Percentiles rank a stretch among this genome's conserved stretches.
Evolutionary conservation across 345 rosid genomes (phyloP).

Genomic region (Gossypium rotundifolium): DNA sequence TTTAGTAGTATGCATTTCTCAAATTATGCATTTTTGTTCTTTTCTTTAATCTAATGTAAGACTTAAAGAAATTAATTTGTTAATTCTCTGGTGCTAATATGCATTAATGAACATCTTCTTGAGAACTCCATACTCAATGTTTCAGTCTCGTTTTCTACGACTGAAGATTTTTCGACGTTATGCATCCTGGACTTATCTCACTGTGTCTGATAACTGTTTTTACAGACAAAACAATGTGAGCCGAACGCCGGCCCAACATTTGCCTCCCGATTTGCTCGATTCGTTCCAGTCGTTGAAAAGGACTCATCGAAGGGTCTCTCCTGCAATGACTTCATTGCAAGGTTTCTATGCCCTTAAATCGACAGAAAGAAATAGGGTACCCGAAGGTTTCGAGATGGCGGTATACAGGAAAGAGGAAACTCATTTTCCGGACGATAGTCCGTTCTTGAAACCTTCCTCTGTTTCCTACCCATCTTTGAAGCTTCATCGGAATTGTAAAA

Average conservation of each 20-base stretch:
- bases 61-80: no score
- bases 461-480: conserved; percentile 31
- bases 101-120: no score
- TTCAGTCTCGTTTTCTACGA: no score
- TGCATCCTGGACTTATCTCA: not conserved
- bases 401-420: conserved; percentile 31
- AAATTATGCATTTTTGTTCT: not conserved
- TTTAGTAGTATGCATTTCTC: not conserved
- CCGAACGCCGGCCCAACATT: conserved; percentile 21
- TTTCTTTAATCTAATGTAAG: no score
- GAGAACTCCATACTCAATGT: no score
- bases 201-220: not conserved
- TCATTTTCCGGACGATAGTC: conserved; percentile 25
- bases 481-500: conserved; percentile 54
- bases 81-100: no score
- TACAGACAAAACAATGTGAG: conserved; percentile 44
- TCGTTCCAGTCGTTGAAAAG: conserved; percentile 58
- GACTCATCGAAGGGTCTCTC: conserved; percentile 43
- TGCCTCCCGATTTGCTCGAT: conserved; percentile 36
- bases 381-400: conserved; percentile 57
- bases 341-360: conserved; percentile 65
- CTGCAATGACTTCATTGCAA: conserved; percentile 74
- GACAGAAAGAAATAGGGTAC: conserved; percentile 18
- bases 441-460: conserved; percentile 29
- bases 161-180: no score